Evolutionary conservation across 78 protist species (phyloP), one percentile per base, ranked within the genome.

Genomic region (Planoprotostelium fungivorum): DNA sequence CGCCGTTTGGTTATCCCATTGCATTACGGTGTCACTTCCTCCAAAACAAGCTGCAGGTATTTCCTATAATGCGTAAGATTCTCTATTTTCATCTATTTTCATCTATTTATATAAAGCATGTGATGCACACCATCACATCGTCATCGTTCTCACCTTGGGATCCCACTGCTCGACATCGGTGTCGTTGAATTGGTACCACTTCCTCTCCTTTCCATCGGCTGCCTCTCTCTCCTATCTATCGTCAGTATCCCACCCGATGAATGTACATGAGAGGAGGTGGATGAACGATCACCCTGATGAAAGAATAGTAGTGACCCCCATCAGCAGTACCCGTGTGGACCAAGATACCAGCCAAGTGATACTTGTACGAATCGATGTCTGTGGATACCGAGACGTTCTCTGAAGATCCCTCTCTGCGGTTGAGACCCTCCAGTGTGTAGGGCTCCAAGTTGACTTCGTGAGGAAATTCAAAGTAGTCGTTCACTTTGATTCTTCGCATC

Each of bases 321-420:
- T 93, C 94, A 0, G 97, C 91, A 29, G 93, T 91, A 83, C 97
- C 97, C 35, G 92, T 39, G 87, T 96, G 97, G 36, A 96, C 97
- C n/a, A 96, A 34, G 37, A 96, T 91, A 84, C 97, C 97, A 23
- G 90, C 38, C 37, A 96, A 91, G 29, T 95, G 94, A 51, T 95
- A 96, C 88, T 83, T 89, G 38, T 92, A 95, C 34, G 0, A 1
- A 25, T 83, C 37, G 28, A 29, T 92, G 28, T 38, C 88, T 25
- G n/a, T 25, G 5, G 1, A 1, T 89, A 23, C 36, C 1, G 38
- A 91, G 29, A 84, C 28, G 29, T 28, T 28, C 37, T 36, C 35
- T 51, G 73, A 29, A 29, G 89, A 0, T 36, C 84, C 89, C 51
- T 93, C 95, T 34, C 91, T 93, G 89, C 85, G 36, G 34, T 85